Evolutionary conservation across 2,329 filamentous ascomycete genomes (phyloP).

Genomic region (Xylaria arbuscula): DNA sequence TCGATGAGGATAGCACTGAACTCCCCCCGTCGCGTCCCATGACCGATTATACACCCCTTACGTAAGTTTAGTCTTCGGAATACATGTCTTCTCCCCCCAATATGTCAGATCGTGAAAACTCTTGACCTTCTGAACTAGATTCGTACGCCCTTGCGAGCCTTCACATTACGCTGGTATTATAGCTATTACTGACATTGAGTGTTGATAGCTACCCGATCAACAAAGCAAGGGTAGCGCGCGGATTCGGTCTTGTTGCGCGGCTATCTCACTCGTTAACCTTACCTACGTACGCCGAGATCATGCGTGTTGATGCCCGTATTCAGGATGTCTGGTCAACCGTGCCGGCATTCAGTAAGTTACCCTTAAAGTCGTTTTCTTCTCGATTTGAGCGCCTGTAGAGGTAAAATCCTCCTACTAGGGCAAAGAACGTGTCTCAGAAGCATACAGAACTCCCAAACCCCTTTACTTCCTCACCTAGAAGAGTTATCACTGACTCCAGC

Average conservation of each 20-base stretch:
- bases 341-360: conserved; percentile 54
- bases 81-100: not conserved
- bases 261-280: conserved; percentile 61
- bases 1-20: conserved; percentile 64
- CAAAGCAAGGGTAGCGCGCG: conserved; percentile 60
- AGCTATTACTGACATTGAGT: not conserved
- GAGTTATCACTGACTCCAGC: too few species aligned
- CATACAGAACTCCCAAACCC: too few species aligned
- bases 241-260: conserved; percentile 62
- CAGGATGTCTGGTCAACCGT: conserved; percentile 58
- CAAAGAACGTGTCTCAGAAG: too few species aligned
- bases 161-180: not conserved
- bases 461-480: too few species aligned
- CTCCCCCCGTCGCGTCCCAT: conserved; percentile 67
- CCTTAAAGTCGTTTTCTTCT: too few species aligned
- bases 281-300: conserved; percentile 62
- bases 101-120: not conserved
- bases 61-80: conserved; percentile 51
- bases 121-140: not conserved
- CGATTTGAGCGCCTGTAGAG: too few species aligned
- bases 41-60: conserved; percentile 69
- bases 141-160: not conserved
- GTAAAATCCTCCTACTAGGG: too few species aligned
- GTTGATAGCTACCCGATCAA: conserved; percentile 56
- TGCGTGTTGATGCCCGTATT: conserved; percentile 60